Base-by-base conservation (phyloP, 495 filamentous ascomycete species). In the Lasiosphaeris hirsuta region DNA sequence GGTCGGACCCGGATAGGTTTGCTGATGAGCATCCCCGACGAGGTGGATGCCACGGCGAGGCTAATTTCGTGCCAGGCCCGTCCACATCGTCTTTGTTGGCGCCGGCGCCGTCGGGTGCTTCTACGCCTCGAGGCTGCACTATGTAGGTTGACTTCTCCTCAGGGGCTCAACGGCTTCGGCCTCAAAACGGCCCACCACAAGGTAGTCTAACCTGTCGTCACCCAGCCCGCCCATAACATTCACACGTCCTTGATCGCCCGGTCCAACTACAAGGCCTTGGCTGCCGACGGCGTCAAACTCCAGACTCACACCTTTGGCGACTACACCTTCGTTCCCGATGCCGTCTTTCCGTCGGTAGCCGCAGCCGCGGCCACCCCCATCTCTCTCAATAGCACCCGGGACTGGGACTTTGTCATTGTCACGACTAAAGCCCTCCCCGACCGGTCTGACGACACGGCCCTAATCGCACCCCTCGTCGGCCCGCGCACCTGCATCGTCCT, bases 31-130 rank as follows among this genome's bases (percentile, higher is more conserved):
- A 30, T 30, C 23, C 23, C 23, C 23, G 23, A 30, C 2, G 23
- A 30, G 23, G 23, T 30, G 2, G 2, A 30, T 30, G 2, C 5
- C 23, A 30, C 23, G 23, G 23, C 5, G 23, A 30, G 23, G 5
- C 23, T 30, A 30, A 30, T 30, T 2, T 5, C 5, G 23, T 30
- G 23, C 2, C 49, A 78, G 75, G 37, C 74, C 78, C 17, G 68
- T 74, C n/a, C 69, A 80, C 48, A 70, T 83, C 57, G 71, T 83
- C 57, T 78, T 84, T 54, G 76, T 83, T 50, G 81, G 81, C 55
- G 81, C 80, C 15, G 81, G 81, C 41, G 81, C 81, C 45, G 80
- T 84, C 15, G 81, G 81, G 33, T 81, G 79, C 54, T 83, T 84
- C 69, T 84, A 83, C 57, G 81, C 79, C 18, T 82, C 80, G 11